Evolutionary conservation across 2,329 filamentous ascomycete species (phyloP).

Genomic region (Fusarium globosum): DNA sequence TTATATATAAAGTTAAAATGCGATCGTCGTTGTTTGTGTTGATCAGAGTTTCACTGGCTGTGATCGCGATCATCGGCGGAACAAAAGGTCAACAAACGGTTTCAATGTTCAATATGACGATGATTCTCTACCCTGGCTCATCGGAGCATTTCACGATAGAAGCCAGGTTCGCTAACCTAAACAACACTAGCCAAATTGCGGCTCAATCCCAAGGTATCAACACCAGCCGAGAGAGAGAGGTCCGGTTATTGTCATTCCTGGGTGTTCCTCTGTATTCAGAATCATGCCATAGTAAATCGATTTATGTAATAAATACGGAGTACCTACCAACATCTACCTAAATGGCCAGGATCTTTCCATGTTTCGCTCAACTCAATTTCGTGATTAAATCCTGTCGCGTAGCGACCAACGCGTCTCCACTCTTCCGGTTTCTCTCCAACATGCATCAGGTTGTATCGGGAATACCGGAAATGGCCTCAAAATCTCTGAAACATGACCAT

Average conservation of each 20-base stretch:
- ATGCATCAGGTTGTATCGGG: neutral
- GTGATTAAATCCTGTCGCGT: neutral
- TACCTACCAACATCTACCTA: neutral
- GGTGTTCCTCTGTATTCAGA: fast-evolving
- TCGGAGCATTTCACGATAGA: neutral
- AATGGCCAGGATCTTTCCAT: neutral
- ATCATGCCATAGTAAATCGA: neutral
- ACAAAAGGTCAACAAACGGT: too few relatives aligned
- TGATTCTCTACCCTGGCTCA: neutral
- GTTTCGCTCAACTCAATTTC: neutral
- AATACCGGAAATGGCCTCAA: neutral
- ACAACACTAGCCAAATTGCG: neutral
- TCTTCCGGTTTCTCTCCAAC: neutral
- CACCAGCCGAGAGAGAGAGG: fast-evolving
- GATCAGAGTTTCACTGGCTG: neutral
- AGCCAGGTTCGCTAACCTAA: neutral
- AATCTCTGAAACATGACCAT: neutral
- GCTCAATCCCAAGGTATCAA: neutral
- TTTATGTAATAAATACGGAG: neutral
- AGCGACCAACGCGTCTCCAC: neutral
- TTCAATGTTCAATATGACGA: neutral
- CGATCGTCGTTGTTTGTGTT: neutral
- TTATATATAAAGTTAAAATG: neutral
- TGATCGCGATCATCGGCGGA: too few relatives aligned
- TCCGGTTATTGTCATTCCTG: fast-evolving